Conservation (phyloP, 495 filamentous ascomycete species). For the Corynascus novoguineensis region DNA sequence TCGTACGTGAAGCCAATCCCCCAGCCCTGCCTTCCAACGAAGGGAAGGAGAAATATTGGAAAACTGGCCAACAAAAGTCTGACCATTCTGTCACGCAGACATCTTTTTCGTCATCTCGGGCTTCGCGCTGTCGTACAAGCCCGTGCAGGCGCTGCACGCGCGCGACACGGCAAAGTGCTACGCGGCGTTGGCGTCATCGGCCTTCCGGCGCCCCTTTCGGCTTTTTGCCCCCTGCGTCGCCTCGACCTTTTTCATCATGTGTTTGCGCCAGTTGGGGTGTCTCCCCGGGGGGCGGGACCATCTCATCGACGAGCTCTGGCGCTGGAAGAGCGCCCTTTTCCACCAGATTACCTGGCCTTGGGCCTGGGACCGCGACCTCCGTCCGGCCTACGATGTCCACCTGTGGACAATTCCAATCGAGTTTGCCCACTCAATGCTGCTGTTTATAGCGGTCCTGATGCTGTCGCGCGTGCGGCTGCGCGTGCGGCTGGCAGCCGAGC, state of each 20-base stretch:
- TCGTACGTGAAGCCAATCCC: too few species aligned
- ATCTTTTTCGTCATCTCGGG: constrained; percentile 72
- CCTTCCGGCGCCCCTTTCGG: constrained; percentile 58
- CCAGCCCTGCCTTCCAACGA: too few species aligned
- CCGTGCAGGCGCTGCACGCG: constrained; percentile 53
- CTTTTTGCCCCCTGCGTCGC: constrained; percentile 58
- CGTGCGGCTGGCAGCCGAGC: constrained; percentile 43
- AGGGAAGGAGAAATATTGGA: too few species aligned
- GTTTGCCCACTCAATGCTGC: constrained; percentile 56
- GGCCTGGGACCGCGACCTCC: constrained; percentile 49
- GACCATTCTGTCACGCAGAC: too few species aligned
- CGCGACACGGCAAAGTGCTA: constrained; percentile 37
- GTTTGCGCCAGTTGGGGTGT: constrained; percentile 49
- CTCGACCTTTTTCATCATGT: constrained; percentile 51
- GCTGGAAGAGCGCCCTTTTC: constrained; percentile 44
- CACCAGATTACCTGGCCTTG: constrained; percentile 49
- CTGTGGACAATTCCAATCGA: constrained; percentile 67
- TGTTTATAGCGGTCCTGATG: constrained; percentile 54
- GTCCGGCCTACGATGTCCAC: constrained; percentile 53
- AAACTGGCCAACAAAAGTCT: too few species aligned
- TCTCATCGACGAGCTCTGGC: constrained; percentile 43
- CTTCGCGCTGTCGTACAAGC: constrained; percentile 61
- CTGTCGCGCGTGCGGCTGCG: constrained; percentile 46
- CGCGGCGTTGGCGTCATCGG: constrained; percentile 49
- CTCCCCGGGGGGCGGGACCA: constrained; percentile 32